Evolutionary conservation across 495 filamentous ascomycete genomes (phyloP), one percentile per base, ranked within the genome.

Genomic region (Aspergillus kassunensis): DNA sequence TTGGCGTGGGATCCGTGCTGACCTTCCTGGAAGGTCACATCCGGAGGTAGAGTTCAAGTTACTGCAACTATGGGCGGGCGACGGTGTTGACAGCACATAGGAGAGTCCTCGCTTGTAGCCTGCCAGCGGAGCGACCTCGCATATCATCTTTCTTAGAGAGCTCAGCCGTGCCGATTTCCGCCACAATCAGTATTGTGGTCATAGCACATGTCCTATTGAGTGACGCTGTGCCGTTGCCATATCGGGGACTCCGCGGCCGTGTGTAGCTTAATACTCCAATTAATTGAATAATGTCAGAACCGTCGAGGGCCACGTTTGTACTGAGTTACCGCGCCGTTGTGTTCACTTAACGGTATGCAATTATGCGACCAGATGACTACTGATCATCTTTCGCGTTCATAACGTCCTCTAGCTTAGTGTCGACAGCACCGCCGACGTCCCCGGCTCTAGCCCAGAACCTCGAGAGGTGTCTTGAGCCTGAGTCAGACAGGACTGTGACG

Each of bases 401-500:
- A 15, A 83, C 74, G 52, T 81, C 75, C 45, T 73, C 70, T 11
- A 83, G 65, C 54, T 69, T 75, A 6, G 71, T 80, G 51, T 77
- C 74, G 16, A 65, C 67, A 6, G 74, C 74, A 20, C 70, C 77
- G 4, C 86, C 89, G 51, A 90, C 75, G 44, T 86, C 80, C 9
- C 84, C 89, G 33, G 89, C 84, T 50, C 80, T 79, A 53, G 88
- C 87, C 90, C 91, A 98, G 70, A 98, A 96, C 64, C 92, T 91
- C 53, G 88, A 95, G 21, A 99, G 71, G 69, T 99, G 95, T 57
- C 93, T 77, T 16, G 87, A 87, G 2, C 93, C 93, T 23, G 85
- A 88, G 67, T 99, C 93, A 62, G 92, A 97, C 37, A 97, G 70
- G 12, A 99, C 77, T 0, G 93, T 99, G 20, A 97, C 91, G 39